These are phyloP conservation scores for Neocallimastix lanati DNA, from an alignment of 192 early-diverging fungal species.

Conservation along the genomic window DNA sequence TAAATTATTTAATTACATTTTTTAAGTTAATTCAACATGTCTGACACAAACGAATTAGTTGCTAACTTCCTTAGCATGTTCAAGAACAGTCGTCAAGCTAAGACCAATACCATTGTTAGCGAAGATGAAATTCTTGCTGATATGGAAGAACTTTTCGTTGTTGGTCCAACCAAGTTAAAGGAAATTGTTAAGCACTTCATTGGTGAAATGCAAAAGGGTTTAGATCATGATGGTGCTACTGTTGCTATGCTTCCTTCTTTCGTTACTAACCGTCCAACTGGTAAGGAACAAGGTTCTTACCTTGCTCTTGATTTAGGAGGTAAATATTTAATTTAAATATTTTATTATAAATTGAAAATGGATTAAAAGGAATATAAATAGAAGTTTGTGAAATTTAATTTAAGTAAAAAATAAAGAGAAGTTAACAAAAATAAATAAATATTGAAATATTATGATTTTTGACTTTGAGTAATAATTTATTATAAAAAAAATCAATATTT, in stretches of 20 bases:
- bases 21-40: not conserved
- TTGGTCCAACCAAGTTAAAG: not conserved
- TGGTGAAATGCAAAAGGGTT: not conserved
- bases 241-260: not conserved
- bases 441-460: no score
- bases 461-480: no score
- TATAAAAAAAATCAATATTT: no score
- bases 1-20: not conserved
- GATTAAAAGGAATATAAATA: no score
- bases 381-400: no score
- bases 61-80: not conserved
- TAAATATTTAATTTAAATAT: no score
- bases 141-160: not conserved
- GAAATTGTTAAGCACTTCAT: not conserved
- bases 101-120: not conserved
- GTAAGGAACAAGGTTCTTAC: not conserved
- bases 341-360: no score
- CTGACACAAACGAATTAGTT: not conserved
- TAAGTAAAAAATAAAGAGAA: no score
- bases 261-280: not conserved
- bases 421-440: no score
- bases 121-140: not conserved
- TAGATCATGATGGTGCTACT: not conserved
- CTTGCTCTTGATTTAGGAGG: not conserved
- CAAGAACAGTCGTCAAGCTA: not conserved